phyloP scores from a whole-genome alignment of 2,329 filamentous ascomycete species.

The Penicillium sumatraense region DNA sequence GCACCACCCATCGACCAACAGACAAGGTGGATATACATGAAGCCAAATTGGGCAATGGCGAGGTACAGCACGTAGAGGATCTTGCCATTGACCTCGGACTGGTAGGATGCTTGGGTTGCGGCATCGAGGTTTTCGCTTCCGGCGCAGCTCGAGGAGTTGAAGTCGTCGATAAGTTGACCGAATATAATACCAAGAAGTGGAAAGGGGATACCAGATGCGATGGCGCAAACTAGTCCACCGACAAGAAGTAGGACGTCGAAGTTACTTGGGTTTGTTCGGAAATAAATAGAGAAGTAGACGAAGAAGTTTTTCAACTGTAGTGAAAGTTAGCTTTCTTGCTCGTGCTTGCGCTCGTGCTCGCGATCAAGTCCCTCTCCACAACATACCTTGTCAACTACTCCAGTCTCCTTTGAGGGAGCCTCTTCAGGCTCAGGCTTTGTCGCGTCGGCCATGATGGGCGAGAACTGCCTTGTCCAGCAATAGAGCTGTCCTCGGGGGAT shows the following conservation, averaged over 20 bases:
- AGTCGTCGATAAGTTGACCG: conserved; percentile 45
- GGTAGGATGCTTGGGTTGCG: conserved; percentile 24
- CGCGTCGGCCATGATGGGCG: background rate
- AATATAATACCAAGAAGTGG: conserved; percentile 47
- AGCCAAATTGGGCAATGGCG: conserved; percentile 64
- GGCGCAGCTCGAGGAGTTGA: conserved; percentile 38
- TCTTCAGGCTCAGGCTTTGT: background rate
- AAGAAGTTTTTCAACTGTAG: conserved; percentile 9
- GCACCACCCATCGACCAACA: conserved; percentile 69
- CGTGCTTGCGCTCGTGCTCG: background rate
- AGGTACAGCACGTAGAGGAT: conserved; percentile 67
- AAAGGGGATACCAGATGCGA: conserved; percentile 46
- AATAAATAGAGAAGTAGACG: conserved; percentile 8
- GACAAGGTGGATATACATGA: conserved; percentile 67
- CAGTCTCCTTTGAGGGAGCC: background rate
- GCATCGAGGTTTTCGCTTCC: conserved; percentile 13
- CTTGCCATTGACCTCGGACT: conserved; percentile 50
- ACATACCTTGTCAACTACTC: conserved; percentile 3
- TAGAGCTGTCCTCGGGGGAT: background rate
- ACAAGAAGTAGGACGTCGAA: conserved; percentile 33
- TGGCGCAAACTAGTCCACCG: conserved; percentile 34
- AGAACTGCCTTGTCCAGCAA: background rate
- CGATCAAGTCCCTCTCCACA: background rate
- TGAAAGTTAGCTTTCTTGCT: conserved; percentile 1
- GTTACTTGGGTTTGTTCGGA: conserved; percentile 19